Evolutionary conservation across 768 basidiomycete species (phyloP), one percentile per base, ranked within the genome.

Genomic region (Stropharia rugosoannulata): DNA sequence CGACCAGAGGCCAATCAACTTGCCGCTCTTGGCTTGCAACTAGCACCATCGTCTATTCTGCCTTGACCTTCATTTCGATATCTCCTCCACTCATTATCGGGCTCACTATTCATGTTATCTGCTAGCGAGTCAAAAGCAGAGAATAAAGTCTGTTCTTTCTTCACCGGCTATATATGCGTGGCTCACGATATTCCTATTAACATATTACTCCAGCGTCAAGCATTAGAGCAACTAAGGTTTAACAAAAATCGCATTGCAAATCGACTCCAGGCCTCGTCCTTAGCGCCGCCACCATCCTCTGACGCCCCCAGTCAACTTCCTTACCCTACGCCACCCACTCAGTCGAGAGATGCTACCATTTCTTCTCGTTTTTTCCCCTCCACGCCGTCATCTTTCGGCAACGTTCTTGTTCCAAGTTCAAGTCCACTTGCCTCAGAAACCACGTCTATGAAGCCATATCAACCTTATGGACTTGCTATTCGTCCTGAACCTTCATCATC

Each of bases 271-370:
- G 61, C 59, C 45, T 49, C 60, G 41, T 48, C 70, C 12, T 56
- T 68, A 51, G 65, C 73, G 29, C 66, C 71, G 27, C 62, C 71
- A 19, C 60, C 61, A 48, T 49, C 63, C 32, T 59, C 61, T 36
- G 62, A 62, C 36, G 49, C 64, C 43, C 58, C 64, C 42, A 58
- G 61, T 53, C 62, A 55, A 59, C 48, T 62, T 47, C 45, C 66
- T 43, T 75, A 70, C 58, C 59, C 64, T 49, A 61, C 66, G 56
- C 84, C 79, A 56, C 86, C 86, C 7, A 44, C 80, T 37, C 90
- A 92, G 74, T 89, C 88, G 57, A 82, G 89, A 63, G 90, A 92
- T 75, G 88, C 81, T 42, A 87, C 86, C n/a, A 70, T 82, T 38
- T 65, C 80, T 69, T 84, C 86, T 54, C 83, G 82, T 56, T 89